These are phyloP conservation scores for Sicyos edulis DNA, from an alignment of 306 rosid genomes.

Conservation along the genomic window DNA sequence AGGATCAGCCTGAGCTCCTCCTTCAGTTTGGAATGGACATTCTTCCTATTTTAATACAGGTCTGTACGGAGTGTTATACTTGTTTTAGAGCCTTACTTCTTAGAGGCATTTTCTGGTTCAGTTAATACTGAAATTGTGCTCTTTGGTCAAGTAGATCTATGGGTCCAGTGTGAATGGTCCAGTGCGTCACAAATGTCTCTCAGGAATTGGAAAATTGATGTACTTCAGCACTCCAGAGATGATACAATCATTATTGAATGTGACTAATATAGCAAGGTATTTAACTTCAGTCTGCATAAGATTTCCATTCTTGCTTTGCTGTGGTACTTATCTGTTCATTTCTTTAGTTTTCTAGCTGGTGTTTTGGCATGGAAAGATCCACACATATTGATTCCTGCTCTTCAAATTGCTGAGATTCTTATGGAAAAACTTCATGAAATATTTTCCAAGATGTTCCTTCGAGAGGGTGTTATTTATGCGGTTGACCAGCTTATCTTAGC, in stretches of 20 bases:
- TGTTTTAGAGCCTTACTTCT: slow-evolving; percentile 12
- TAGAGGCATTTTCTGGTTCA: background rate
- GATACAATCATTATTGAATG: slow-evolving; percentile 74
- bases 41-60: slow-evolving; percentile 89
- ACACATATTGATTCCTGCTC: slow-evolving; percentile 78
- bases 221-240: slow-evolving; percentile 91
- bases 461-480: slow-evolving; percentile 98
- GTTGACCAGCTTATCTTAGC: slow-evolving; percentile 87
- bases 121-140: slow-evolving; percentile 19
- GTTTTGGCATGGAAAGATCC: slow-evolving; percentile 99
- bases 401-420: slow-evolving; percentile 93
- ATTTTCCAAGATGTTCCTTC: slow-evolving; percentile 79
- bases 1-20: slow-evolving; percentile 88
- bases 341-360: slow-evolving; percentile 80
- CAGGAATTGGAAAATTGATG: slow-evolving; percentile 90
- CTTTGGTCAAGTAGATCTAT: slow-evolving; percentile 57
- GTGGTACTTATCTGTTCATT: slow-evolving; percentile 10
- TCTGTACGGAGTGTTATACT: slow-evolving; percentile 24
- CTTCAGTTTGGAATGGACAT: slow-evolving; percentile 91
- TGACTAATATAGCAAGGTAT: slow-evolving; percentile 90
- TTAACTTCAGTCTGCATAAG: slow-evolving; percentile 17
- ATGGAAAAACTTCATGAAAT: slow-evolving; percentile 92
- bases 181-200: slow-evolving; percentile 90
- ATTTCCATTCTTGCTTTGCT: background rate
- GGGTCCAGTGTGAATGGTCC: slow-evolving; percentile 97